Conservation (phyloP, 2,329 filamentous ascomycete species). For the Apiospora saccharicola region DNA sequence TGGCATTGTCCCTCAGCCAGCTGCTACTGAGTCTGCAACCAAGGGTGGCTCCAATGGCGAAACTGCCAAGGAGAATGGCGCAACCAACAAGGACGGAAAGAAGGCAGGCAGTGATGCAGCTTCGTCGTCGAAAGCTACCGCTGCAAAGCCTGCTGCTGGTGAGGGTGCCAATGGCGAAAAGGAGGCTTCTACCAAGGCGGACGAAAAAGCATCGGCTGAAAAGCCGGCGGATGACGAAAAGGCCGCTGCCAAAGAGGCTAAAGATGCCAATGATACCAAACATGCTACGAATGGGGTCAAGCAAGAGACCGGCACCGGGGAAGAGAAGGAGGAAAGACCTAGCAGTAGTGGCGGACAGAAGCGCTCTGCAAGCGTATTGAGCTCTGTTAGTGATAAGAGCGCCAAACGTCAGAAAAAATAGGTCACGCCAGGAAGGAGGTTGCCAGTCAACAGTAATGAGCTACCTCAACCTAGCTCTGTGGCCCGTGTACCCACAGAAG, state of each 20-base stretch:
- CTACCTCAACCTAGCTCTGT: not conserved
- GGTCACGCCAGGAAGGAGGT: not conserved
- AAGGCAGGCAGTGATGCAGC: conserved; percentile 31
- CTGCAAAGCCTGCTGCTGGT: not conserved
- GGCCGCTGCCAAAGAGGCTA: not conserved
- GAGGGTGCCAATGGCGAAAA: conserved; percentile 16
- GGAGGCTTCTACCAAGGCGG: not conserved
- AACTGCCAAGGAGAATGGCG: conserved; percentile 9
- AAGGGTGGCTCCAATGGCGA: conserved; percentile 29
- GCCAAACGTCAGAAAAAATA: conserved; percentile 64
- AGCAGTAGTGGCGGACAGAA: conserved; percentile 65
- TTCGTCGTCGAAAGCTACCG: not conserved
- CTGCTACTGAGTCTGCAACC: not conserved
- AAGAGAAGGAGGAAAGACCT: conserved; percentile 37
- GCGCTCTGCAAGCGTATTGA: conserved; percentile 84
- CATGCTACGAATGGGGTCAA: conserved; percentile 31
- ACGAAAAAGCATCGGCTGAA: not conserved
- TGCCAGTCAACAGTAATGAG: not conserved
- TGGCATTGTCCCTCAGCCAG: conserved; percentile 31
- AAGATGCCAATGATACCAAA: not conserved
- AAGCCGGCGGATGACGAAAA: conserved; percentile 22
- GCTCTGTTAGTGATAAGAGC: conserved; percentile 70
- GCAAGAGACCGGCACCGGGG: conserved; percentile 31
- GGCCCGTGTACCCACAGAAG: not conserved
- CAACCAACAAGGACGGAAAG: conserved; percentile 25